Base-by-base conservation (phyloP, 2,329 filamentous ascomycete species). In the Pseudogymnoascus sp. region DNA sequence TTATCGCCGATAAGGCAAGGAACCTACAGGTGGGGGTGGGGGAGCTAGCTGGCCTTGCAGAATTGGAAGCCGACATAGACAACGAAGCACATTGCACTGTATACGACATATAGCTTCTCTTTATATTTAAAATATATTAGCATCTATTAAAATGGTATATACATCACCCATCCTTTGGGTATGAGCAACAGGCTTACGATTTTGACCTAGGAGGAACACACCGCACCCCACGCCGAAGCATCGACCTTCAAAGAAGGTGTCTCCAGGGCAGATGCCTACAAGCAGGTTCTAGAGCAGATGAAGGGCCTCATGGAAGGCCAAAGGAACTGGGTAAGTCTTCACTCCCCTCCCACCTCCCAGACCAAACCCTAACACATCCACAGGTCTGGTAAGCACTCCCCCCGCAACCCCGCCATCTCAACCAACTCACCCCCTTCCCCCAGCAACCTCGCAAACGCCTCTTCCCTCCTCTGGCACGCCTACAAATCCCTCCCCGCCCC, bases 381-480 rank as follows among this genome's bases (percentile, higher is more conserved):
- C 66, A 79, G 77, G 76, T 79, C 65, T 78, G 76, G 76, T 79
- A 73, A 23, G 61, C 5, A 52, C 25, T n/a, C 23, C 45, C 37
- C 35, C 25, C 21, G 2, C 38, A 28, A 33, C 31, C 35, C 33
- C 6, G 35, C 35, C 11, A 58, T 35, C 33, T 7, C 61, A 16
- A 3, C 5, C n/a, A 41, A 35, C 35, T 23, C 11, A 49, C 45
- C 38, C 28, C 12, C 61, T 18, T 9, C 33, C 37, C 25, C 63
- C 68, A 91, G 88, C 75, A 93, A 95, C 74, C 82, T 92, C 58
- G 80, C 90, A 67, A 95, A 93, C 72, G 77, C 86, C 3, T 86
- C 90, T 6, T 87, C 89, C 3, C 80, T 93, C 28, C 79, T 93
- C 66, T 93, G 89, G 88, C 88, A 95, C 71, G 88, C 87, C 3